These are phyloP conservation scores for Pleodorina starrii DNA, from an alignment of 139 green algal species.

Conservation along the genomic window DNA sequence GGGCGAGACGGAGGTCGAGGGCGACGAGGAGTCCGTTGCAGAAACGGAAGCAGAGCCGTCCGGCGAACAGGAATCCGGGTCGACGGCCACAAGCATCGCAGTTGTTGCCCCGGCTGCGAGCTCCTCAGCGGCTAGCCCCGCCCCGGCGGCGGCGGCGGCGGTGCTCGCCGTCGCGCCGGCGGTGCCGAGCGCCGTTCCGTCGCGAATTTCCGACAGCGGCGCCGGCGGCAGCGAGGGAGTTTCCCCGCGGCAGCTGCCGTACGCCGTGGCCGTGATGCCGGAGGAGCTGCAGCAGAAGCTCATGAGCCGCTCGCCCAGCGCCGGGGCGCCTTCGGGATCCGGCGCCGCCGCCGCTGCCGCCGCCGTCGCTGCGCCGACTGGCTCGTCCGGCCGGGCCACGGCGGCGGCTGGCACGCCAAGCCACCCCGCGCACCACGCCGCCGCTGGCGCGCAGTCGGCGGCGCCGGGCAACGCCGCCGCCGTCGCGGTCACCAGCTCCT, in stretches of 20 bases:
- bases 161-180: background rate
- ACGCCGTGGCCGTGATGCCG: conserved; percentile 8
- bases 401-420: no score
- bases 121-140: background rate
- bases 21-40: background rate
- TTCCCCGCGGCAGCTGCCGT: conserved; percentile 9
- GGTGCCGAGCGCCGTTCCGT: conserved; percentile 2
- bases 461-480: background rate
- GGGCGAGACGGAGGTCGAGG: no score
- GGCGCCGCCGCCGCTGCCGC: background rate
- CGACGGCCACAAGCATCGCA: no score
- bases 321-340: no score
- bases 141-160: background rate
- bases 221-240: background rate
- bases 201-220: background rate
- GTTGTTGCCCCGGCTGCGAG: background rate
- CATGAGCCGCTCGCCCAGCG: background rate
- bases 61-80: background rate
- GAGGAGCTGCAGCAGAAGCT: conserved; percentile 31
- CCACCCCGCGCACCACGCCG: background rate
- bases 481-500: background rate
- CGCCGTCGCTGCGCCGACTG: background rate
- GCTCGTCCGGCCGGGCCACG: background rate
- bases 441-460: background rate
- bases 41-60: background rate